phyloP scores from a whole-genome alignment of 768 basidiomycete species.

The Kondoa subrosea region DNA sequence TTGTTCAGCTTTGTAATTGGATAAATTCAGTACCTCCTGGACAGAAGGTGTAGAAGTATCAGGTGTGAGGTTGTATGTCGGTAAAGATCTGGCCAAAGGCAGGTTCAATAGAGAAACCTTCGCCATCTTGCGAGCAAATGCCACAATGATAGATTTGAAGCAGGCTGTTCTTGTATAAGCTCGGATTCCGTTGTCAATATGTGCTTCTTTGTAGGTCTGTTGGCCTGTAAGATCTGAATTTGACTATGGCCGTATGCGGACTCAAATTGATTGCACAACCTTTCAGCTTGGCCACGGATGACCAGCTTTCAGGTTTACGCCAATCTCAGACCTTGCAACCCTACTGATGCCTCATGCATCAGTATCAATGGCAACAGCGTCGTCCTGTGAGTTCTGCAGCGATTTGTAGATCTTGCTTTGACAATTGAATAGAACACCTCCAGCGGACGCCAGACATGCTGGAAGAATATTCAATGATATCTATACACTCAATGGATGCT shows the following conservation, averaged over 20 bases:
- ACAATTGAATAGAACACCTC: too few species aligned
- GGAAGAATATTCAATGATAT: too few species aligned
- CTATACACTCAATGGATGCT: neutral
- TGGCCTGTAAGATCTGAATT: too few species aligned
- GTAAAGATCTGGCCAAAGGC: constrained; percentile 15
- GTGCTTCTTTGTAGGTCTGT: too few species aligned
- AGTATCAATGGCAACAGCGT: neutral
- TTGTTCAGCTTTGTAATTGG: constrained; percentile 5
- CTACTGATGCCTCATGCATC: neutral
- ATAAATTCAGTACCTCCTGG: constrained; percentile 2
- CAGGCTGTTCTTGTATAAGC: too few species aligned
- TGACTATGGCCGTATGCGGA: too few species aligned
- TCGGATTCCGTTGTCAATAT: too few species aligned
- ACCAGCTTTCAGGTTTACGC: neutral
- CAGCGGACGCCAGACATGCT: too few species aligned
- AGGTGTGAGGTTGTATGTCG: constrained; percentile 11
- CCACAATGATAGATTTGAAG: neutral
- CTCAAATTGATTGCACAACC: too few species aligned
- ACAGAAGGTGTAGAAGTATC: constrained; percentile 13
- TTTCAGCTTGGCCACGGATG: too few species aligned
- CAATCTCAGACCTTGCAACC: neutral
- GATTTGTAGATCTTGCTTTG: constrained; percentile 3
- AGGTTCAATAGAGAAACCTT: constrained; percentile 11
- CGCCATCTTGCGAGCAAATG: neutral
- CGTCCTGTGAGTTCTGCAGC: too few species aligned